These are phyloP conservation scores for Alloascoidea africana DNA, from an alignment of 805 yeast species.

Conservation along the genomic window DNA sequence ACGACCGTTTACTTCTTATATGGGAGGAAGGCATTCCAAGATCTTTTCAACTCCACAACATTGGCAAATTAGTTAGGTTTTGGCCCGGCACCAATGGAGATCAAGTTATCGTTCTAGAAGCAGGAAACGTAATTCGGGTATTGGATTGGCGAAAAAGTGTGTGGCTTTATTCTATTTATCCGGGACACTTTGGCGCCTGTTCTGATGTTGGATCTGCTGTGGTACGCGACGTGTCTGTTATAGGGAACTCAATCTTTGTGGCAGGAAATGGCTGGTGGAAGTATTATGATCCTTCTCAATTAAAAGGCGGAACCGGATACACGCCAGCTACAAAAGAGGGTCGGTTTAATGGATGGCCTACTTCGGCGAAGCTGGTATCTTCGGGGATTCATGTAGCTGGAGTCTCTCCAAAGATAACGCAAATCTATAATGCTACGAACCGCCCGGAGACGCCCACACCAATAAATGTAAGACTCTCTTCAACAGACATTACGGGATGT, in stretches of 20 bases:
- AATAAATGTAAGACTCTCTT: not conserved
- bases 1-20: constrained; percentile 15
- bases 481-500: not conserved
- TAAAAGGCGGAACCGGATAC: constrained; percentile 20
- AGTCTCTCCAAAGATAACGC: not conserved
- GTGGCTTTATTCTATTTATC: constrained; percentile 19
- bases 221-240: constrained; percentile 12
- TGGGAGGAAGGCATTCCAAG: constrained; percentile 14
- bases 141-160: constrained; percentile 18
- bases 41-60: constrained; percentile 8
- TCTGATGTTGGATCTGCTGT: constrained; percentile 4
- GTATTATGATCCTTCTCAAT: constrained; percentile 11
- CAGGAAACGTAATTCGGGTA: constrained; percentile 16
- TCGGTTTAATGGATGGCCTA: constrained; percentile 8
- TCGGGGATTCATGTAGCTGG: not conserved
- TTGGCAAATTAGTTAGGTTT: constrained; percentile 17
- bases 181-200: constrained; percentile 12
- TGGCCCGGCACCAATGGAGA: constrained; percentile 19
- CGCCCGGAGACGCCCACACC: not conserved
- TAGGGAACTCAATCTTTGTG: constrained; percentile 14
- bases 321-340: constrained; percentile 13
- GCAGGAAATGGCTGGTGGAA: constrained; percentile 22
- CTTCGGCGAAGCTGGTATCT: not conserved
- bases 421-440: not conserved
- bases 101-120: constrained; percentile 18